These are phyloP conservation scores for Dissoconium aciculare DNA, from an alignment of 2,329 filamentous ascomycete genomes.

Conservation along the genomic window DNA sequence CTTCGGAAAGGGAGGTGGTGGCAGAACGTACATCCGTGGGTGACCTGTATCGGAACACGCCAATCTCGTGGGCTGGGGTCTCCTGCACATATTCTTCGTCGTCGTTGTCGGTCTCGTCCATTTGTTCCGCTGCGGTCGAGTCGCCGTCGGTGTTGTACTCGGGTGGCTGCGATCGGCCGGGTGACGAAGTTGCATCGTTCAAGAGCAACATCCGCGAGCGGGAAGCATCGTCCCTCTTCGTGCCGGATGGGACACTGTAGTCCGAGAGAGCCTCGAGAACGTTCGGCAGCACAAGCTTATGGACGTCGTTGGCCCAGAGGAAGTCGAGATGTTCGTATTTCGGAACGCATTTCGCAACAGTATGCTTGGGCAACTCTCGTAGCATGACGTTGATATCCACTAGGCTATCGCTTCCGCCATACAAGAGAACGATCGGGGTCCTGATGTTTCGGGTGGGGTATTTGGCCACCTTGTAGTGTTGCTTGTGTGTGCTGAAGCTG, in stretches of 20 bases:
- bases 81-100: constrained; percentile 12
- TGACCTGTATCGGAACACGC: background rate
- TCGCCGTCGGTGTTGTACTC: constrained; percentile 17
- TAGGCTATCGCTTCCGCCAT: constrained; percentile 83
- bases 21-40: background rate
- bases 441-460: constrained; percentile 96
- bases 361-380: constrained; percentile 69
- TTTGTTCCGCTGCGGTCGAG: constrained; percentile 9
- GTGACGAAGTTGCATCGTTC: constrained; percentile 9
- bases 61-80: constrained; percentile 1
- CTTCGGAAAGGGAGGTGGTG: constrained; percentile 1
- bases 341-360: constrained; percentile 69
- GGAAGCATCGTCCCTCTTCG: constrained; percentile 12
- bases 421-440: constrained; percentile 83
- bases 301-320: constrained; percentile 77
- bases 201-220: constrained; percentile 5
- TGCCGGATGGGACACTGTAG: constrained; percentile 29
- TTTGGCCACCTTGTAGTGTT: constrained; percentile 90
- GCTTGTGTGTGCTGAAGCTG: constrained; percentile 52
- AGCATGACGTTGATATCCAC: constrained; percentile 92
- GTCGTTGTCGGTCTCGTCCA: constrained; percentile 18
- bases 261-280: constrained; percentile 78
- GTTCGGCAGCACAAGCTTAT: constrained; percentile 72
- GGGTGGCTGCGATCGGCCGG: constrained; percentile 15
- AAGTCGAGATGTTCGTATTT: constrained; percentile 97